Evolutionary conservation across 2,329 filamentous ascomycete species (phyloP), one percentile per base, ranked within the genome.

Genomic region (Didymosphaeria variabile): DNA sequence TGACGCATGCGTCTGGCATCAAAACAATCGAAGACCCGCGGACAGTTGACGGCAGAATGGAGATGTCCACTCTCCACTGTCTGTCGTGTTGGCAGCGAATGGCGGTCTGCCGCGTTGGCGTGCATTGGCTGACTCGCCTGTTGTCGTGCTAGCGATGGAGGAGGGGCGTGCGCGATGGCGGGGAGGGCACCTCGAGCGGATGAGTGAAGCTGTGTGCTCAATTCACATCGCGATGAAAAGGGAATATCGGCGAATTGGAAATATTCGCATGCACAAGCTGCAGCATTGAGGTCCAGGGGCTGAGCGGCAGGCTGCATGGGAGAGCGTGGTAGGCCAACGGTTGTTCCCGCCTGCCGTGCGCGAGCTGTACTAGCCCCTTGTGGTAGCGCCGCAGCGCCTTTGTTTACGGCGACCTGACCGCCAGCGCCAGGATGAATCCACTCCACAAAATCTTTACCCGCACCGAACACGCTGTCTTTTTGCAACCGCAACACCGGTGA

Each of bases 241-340:
- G 19, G 53, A 26, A 49, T 26, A 36, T 21, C 47, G 47, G 46
- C 64, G 59, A 61, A 67, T 64, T 42, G 55, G 50, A 36, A 53
- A 51, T 32, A 17, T 19, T 58, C 36, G 13, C 53, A 59, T 23
- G 54, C 55, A 40, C 57, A 38, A 42, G 47, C 44, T 57, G 40
- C 44, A 59, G 57, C 38, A 21, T 55, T 32, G 29, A 34, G 44
- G 50, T 34, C 56, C 29, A 54, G 61, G 58, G 57, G 59, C 29
- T 34, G 31, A 59, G 61, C 58, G 64, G 60, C 53, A 63, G 57
- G 59, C 63, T 63, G 65, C 55, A 63, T 65, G 63, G 59, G 58
- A 59, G 57, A 31, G 44, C 46, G 42, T 36, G 32, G 56, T 58
- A 52, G 50, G 56, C 56, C 47, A 51, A 57, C 55, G 55, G 55